These are phyloP conservation scores for Euphorbia schlechtendalii DNA, from an alignment of 441 rosid genomes.

Conservation along the genomic window DNA sequence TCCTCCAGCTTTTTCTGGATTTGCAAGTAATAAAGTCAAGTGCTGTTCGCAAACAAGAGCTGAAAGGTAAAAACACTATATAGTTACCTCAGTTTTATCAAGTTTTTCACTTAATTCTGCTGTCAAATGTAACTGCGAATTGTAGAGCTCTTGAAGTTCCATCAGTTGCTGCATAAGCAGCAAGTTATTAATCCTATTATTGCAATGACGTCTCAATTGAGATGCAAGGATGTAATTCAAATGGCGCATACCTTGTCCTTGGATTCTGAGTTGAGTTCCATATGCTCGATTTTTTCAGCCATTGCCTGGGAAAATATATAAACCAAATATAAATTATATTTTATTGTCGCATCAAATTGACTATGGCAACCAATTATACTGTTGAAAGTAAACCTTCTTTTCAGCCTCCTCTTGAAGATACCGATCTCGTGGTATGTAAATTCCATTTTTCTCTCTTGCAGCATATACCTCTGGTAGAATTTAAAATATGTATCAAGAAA, in stretches of 20 bases:
- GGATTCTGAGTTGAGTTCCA: constrained; percentile 78
- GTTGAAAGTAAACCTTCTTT: constrained; percentile 60
- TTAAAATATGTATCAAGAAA: constrained; percentile 15
- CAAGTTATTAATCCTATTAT: constrained; percentile 8
- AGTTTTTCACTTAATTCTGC: constrained; percentile 67
- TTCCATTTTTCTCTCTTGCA: constrained; percentile 97
- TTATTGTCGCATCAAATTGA: constrained; percentile 11
- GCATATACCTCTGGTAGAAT: constrained; percentile 78
- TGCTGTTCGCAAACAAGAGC: constrained; percentile 2
- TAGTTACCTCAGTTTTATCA: constrained; percentile 66
- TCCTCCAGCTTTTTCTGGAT: constrained; percentile 73
- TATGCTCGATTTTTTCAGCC: constrained; percentile 93
- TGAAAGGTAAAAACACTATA: constrained; percentile 1
- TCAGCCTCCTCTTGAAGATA: constrained; percentile 92
- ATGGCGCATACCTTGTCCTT: constrained; percentile 62
- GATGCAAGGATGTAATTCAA: constrained; percentile 6
- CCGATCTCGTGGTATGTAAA: constrained; percentile 89
- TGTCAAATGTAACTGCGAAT: constrained; percentile 62
- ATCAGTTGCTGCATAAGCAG: constrained; percentile 50
- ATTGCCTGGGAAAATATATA: constrained; percentile 52
- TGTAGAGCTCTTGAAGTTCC: constrained; percentile 82
- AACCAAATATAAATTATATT: constrained; percentile 14
- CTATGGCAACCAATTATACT: constrained; percentile 2
- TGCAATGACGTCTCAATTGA: constrained; percentile 10
- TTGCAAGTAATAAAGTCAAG: constrained; percentile 19